A percentile compares a stretch with the other conserved stretches of the same genome.
Conservation (phyloP, 2,329 filamentous ascomycete genomes). For the Aureobasidium leucospermi region DNA sequence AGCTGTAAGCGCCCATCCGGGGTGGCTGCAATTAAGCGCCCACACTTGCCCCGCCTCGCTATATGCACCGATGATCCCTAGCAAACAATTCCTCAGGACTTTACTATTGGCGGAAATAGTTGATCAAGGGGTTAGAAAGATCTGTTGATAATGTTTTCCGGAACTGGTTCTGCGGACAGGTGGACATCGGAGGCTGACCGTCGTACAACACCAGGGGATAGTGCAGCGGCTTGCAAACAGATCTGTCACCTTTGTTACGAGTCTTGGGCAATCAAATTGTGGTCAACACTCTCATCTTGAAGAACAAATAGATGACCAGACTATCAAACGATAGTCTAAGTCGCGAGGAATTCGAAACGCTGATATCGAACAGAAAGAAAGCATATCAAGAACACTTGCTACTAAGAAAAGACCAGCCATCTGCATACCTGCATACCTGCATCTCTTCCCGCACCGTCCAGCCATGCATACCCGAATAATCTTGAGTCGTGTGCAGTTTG, state of each 20-base stretch:
- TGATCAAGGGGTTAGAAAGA: neutral
- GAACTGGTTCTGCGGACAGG: neutral
- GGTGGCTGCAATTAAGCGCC: conserved; percentile 9
- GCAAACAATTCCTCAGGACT: neutral
- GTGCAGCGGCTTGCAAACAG: neutral
- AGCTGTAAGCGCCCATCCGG: conserved; percentile 7
- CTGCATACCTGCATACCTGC: neutral
- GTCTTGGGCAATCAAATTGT: neutral
- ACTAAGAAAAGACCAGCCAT: conserved; percentile 9
- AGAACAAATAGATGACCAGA: neutral
- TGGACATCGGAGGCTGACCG: neutral
- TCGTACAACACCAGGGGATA: neutral
- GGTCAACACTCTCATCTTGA: neutral
- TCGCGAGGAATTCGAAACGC: neutral
- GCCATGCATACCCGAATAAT: conserved; percentile 2
- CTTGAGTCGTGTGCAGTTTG: neutral
- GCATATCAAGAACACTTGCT: neutral
- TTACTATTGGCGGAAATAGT: neutral
- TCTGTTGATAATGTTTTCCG: neutral
- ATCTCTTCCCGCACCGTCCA: neutral
- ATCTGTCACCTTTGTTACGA: neutral
- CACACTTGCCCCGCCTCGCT: neutral
- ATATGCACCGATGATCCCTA: neutral
- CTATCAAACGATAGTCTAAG: neutral
- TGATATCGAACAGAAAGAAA: neutral